phyloP scores from a whole-genome alignment of 345 rosid species.

The Ricinus communis region DNA sequence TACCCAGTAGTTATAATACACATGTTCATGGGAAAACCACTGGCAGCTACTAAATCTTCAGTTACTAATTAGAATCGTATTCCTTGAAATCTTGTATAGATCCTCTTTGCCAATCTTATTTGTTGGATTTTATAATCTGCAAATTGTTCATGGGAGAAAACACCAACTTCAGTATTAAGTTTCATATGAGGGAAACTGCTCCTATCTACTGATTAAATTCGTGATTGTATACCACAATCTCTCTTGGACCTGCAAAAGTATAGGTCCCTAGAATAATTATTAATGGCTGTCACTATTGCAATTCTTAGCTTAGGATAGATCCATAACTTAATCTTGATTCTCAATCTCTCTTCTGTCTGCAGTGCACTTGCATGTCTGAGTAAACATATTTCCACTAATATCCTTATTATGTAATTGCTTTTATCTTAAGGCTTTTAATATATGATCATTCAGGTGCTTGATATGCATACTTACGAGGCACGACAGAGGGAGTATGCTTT shows the following conservation, averaged over 20 bases:
- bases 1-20: neutral
- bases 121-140: neutral
- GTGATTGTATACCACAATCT: neutral
- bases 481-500: constrained; percentile 89
- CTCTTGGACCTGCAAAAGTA: neutral
- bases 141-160: neutral
- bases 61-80: neutral
- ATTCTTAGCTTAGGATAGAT: neutral
- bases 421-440: constrained; percentile 1
- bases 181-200: neutral
- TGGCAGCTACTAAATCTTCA: neutral
- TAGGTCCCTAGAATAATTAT: neutral
- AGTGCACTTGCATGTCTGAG: neutral
- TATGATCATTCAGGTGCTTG: constrained; percentile 73
- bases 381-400: neutral
- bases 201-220: neutral
- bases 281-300: neutral
- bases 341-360: neutral
- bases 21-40: neutral
- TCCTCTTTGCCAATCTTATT: neutral
- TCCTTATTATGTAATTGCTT: neutral
- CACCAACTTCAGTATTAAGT: neutral
- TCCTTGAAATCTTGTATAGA: neutral
- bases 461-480: constrained; percentile 75
- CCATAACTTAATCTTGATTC: neutral